Evolutionary conservation across 345 rosid genomes (phyloP).

Genomic region (Gossypium longicalyx): DNA sequence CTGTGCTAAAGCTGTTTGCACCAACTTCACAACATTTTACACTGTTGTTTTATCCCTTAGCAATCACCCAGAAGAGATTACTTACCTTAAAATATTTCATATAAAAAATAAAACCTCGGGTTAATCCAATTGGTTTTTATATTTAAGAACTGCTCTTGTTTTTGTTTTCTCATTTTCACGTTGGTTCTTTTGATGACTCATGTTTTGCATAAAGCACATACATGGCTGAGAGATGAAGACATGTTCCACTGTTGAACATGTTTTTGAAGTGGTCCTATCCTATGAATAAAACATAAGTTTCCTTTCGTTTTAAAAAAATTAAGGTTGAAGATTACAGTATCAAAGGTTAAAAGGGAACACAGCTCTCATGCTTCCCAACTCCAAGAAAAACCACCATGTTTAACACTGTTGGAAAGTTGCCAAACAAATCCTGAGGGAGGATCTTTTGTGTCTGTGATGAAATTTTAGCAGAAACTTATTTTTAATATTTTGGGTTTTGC

Average conservation of each 20-base stretch:
- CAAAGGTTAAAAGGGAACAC: not conserved
- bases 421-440: constrained; percentile 20
- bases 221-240: not conserved
- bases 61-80: not conserved
- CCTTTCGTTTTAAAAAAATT: too few species aligned
- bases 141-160: not conserved
- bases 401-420: constrained; percentile 26
- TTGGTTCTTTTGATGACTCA: not conserved
- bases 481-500: not conserved
- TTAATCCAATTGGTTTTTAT: not conserved
- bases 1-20: constrained; percentile 14
- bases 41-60: not conserved
- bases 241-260: not conserved
- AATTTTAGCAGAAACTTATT: constrained; percentile 12
- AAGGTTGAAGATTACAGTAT: too few species aligned
- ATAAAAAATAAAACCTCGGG: not conserved
- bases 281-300: too few species aligned
- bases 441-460: constrained; percentile 28
- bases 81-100: not conserved
- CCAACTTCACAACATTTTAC: constrained; percentile 1
- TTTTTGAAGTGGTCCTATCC: not conserved
- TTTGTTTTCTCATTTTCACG: not conserved
- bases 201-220: not conserved
- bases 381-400: constrained; percentile 12
- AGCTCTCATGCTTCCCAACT: constrained; percentile 23